A percentile compares a stretch with the other conserved stretches of the same genome.
Evolutionary conservation across 2,329 filamentous ascomycete species (phyloP).

Genomic region (Coccinonectria pachysandricola): DNA sequence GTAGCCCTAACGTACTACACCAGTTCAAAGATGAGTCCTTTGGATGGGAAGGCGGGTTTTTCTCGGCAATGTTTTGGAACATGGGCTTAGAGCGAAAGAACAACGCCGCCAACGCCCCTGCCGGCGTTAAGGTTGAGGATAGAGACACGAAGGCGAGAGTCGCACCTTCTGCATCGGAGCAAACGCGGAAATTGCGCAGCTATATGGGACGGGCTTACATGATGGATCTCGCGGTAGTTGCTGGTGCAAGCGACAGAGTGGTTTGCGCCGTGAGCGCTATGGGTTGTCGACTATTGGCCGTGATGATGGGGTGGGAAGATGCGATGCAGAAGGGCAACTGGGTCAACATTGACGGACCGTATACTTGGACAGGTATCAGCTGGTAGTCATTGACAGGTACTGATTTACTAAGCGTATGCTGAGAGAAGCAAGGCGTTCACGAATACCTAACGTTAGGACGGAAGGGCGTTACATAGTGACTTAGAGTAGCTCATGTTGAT

Average conservation of each 20-base stretch:
- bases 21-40: constrained; percentile 66
- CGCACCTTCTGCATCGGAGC: constrained; percentile 29
- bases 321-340: constrained; percentile 51
- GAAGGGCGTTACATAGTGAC: too few species aligned
- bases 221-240: constrained; percentile 68
- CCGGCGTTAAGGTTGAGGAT: constrained; percentile 14
- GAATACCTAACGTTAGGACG: too few species aligned
- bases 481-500: too few species aligned
- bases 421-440: too few species aligned
- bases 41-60: constrained; percentile 87
- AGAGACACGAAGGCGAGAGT: constrained; percentile 16
- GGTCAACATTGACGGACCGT: constrained; percentile 70
- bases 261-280: constrained; percentile 68
- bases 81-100: constrained; percentile 45
- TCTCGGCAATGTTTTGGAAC: constrained; percentile 69
- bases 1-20: constrained; percentile 41
- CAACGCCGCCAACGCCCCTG: constrained; percentile 26
- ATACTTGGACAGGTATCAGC: constrained; percentile 45
- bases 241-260: constrained; percentile 55
- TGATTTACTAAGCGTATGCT: neutral
- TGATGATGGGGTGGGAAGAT: constrained; percentile 80
- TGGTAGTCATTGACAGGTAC: constrained; percentile 15
- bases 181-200: constrained; percentile 58
- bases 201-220: constrained; percentile 72
- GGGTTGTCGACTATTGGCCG: constrained; percentile 64